phyloP scores from a whole-genome alignment of 129 eudicot species.

The Helianthus annuus region HanXRQr2.0-SUNRISE NC_035436.2:192529239-192529738 shows the following conservation, averaged over 20 bases:
- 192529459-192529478: background rate
- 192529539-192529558: conserved; percentile 84
- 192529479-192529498: conserved; percentile 23
- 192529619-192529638: background rate
- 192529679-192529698: conserved; percentile 9
- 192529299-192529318: too few species aligned
- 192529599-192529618: conserved; percentile 30
- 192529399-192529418: too few species aligned
- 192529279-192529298: too few species aligned
- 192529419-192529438: too few species aligned
- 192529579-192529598: conserved; percentile 99
- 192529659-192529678: too few species aligned
- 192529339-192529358: too few species aligned
- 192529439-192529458: too few species aligned
- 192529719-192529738: conserved; percentile 85
- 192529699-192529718: conserved; percentile 99
- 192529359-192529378: too few species aligned
- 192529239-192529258: background rate
- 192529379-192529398: too few species aligned
- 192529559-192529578: conserved; percentile 86
- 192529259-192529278: conserved; percentile 1
- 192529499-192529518: conserved; percentile 93
- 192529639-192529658: background rate
- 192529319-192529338: too few species aligned
- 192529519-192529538: conserved; percentile 81